These are phyloP conservation scores for Tylopilus felleus DNA, from an alignment of 768 basidiomycete species.

Conservation along the genomic window DNA sequence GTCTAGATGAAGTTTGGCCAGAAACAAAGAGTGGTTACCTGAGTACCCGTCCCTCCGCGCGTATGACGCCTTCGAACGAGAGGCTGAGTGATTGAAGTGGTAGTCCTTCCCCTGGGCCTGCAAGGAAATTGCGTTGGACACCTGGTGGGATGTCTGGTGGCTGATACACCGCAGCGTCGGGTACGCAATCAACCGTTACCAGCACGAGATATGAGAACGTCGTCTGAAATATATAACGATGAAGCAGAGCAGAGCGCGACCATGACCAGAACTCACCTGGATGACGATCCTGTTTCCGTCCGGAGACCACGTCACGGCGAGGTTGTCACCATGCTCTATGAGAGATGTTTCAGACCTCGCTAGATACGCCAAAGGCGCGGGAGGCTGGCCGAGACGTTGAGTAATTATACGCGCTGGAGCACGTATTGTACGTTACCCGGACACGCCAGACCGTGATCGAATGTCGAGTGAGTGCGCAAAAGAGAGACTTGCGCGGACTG, in stretches of 20 bases:
- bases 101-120: constrained; percentile 78
- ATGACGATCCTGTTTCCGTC: constrained; percentile 79
- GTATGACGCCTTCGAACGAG: constrained; percentile 78
- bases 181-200: constrained; percentile 58
- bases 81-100: constrained; percentile 66
- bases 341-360: constrained; percentile 75
- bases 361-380: constrained; percentile 66
- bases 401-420: neutral
- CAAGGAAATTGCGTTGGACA: constrained; percentile 65
- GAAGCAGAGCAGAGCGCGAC: constrained; percentile 1
- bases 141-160: constrained; percentile 44
- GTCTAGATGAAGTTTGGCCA: constrained; percentile 1
- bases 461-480: constrained; percentile 68
- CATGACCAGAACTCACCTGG: constrained; percentile 49
- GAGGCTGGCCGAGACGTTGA: constrained; percentile 47
- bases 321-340: constrained; percentile 79
- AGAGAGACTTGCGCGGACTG: constrained; percentile 74
- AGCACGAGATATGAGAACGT: constrained; percentile 76
- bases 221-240: constrained; percentile 48
- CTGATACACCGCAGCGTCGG: constrained; percentile 54
- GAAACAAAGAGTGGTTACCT: constrained; percentile 43
- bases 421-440: constrained; percentile 48
- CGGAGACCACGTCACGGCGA: constrained; percentile 73
- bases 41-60: constrained; percentile 68
- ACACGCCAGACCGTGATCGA: constrained; percentile 81